Conservation (phyloP, 805 yeast species). For the Suhomyces faveliae region DNA sequence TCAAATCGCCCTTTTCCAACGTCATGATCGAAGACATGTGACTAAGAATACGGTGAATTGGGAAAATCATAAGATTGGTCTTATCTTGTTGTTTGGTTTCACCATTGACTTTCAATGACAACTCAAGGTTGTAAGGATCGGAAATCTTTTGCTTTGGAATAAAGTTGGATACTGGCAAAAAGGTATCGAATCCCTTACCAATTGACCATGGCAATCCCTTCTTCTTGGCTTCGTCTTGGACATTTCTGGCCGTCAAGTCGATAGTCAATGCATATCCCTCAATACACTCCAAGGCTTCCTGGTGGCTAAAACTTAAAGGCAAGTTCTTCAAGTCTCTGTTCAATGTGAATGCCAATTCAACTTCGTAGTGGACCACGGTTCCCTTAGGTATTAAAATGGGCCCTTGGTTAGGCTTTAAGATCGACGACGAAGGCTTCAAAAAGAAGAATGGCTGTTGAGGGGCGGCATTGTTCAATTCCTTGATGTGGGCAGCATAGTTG, state of each 20-base stretch:
- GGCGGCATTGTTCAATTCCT: conserved; percentile 76
- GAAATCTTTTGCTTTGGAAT: conserved; percentile 65
- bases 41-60: conserved; percentile 75
- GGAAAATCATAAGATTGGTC: conserved; percentile 83
- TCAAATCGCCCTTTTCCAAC: conserved; percentile 83
- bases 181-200: conserved; percentile 96
- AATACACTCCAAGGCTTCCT: conserved; percentile 74
- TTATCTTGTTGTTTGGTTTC: conserved; percentile 67
- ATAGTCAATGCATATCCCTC: conserved; percentile 87
- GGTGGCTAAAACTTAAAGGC: conserved; percentile 54
- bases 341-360: conserved; percentile 81
- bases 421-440: conserved; percentile 81
- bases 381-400: conserved; percentile 84
- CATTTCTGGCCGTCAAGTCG: conserved; percentile 94
- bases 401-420: conserved; percentile 59
- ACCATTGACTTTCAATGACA: conserved; percentile 69
- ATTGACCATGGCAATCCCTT: conserved; percentile 97
- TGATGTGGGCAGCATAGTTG: conserved; percentile 94
- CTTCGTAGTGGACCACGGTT: conserved; percentile 82
- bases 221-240: conserved; percentile 90
- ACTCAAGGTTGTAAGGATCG: conserved; percentile 70
- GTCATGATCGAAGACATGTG: conserved; percentile 90
- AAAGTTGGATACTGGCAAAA: conserved; percentile 78
- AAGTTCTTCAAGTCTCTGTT: conserved; percentile 62
- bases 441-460: conserved; percentile 92